Percentiles rank a stretch among this genome's conserved stretches.
phyloP scores from a whole-genome alignment of 164 flowering plant genomes.

The Stephania cephalantha region DNA sequence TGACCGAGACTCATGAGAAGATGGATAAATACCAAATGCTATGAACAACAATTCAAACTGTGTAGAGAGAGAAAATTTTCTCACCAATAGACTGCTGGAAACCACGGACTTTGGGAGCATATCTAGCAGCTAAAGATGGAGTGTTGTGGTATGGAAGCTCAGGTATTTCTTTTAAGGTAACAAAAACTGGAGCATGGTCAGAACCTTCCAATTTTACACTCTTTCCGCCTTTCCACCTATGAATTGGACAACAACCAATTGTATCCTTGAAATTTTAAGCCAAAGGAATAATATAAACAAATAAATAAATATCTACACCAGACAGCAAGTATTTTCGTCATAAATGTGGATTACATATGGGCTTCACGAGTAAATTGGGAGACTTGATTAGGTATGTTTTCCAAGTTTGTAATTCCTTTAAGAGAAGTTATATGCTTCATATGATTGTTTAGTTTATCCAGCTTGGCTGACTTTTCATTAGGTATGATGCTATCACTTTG shows the following conservation, averaged over 20 bases:
- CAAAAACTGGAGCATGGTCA: constrained; percentile 89
- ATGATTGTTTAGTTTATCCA: too few relatives aligned
- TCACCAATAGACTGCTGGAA: constrained; percentile 88
- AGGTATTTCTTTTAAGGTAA: constrained; percentile 54
- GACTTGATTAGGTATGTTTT: too few relatives aligned
- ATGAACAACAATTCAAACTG: not conserved
- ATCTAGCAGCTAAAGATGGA: constrained; percentile 81
- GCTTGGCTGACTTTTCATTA: too few relatives aligned
- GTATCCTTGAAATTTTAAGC: not conserved
- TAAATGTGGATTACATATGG: not conserved
- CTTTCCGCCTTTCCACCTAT: constrained; percentile 82
- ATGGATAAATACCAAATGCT: not conserved
- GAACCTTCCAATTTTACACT: constrained; percentile 78
- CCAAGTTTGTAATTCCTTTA: too few relatives aligned
- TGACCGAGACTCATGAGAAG: too few relatives aligned
- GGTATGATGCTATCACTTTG: too few relatives aligned
- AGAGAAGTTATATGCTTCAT: too few relatives aligned
- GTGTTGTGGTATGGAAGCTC: constrained; percentile 53
- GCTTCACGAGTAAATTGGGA: too few relatives aligned
- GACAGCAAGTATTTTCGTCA: not conserved
- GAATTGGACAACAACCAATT: not conserved
- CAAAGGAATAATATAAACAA: not conserved
- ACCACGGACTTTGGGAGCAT: constrained; percentile 73
- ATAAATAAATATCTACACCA: not conserved
- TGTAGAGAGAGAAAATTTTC: constrained; percentile 2